Conservation (phyloP, 2,329 filamentous ascomycete genomes). For the Didymella sp. region DNA sequence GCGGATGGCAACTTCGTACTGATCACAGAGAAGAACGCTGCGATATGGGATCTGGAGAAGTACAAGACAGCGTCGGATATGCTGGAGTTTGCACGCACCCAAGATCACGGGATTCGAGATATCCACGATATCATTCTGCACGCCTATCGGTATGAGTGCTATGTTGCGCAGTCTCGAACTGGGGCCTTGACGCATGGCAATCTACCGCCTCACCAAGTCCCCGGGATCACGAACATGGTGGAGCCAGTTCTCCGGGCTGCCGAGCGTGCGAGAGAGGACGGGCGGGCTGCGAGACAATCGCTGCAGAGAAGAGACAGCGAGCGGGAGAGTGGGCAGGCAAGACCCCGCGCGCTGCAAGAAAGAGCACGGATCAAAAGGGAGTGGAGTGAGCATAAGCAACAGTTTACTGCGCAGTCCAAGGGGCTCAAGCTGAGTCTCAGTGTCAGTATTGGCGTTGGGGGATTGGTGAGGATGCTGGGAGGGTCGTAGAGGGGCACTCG, state of each 20-base stretch:
- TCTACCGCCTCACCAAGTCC: slow-evolving; percentile 33
- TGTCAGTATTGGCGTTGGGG: slow-evolving; percentile 36
- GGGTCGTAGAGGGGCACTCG: slow-evolving; percentile 5
- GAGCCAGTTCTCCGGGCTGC: slow-evolving; percentile 32
- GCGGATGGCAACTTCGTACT: slow-evolving; percentile 40
- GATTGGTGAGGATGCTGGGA: slow-evolving; percentile 33
- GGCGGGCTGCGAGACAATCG: slow-evolving; percentile 8
- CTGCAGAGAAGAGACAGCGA: slow-evolving; percentile 8
- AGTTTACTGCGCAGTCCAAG: slow-evolving; percentile 35
- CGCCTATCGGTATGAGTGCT: slow-evolving; percentile 42
- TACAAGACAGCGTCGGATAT: slow-evolving; percentile 32
- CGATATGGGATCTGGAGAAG: slow-evolving; percentile 38
- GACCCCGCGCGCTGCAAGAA: slow-evolving; percentile 28
- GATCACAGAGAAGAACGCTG: slow-evolving; percentile 39
- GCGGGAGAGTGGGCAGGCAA: slow-evolving; percentile 12
- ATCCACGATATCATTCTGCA: slow-evolving; percentile 36
- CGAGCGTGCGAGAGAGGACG: slow-evolving; percentile 24
- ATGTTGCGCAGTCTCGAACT: slow-evolving; percentile 32
- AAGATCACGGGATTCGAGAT: slow-evolving; percentile 28
- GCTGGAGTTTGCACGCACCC: slow-evolving; percentile 29
- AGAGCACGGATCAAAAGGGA: slow-evolving; percentile 35
- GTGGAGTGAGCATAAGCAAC: slow-evolving; percentile 36
- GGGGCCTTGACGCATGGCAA: slow-evolving; percentile 38
- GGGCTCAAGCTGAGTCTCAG: slow-evolving; percentile 42
- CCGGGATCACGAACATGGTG: slow-evolving; percentile 30